Base-by-base conservation (phyloP, 2,329 filamentous ascomycete genomes). In the Colletotrichum sp. region DNA sequence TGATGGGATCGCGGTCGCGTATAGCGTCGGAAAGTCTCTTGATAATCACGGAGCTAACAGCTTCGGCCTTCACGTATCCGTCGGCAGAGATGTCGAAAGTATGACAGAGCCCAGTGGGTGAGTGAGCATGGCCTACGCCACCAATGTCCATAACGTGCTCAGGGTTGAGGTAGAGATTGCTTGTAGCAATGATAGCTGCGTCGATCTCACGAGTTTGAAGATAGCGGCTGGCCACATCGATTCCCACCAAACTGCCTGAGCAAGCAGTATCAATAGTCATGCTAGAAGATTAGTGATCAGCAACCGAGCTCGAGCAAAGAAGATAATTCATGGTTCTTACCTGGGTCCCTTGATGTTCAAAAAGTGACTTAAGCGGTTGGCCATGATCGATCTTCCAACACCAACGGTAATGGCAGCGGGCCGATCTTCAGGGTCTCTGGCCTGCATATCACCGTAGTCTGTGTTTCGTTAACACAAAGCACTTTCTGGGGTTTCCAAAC, bases 191-290 rank as follows among this genome's bases (percentile, higher is more conserved):
- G 16, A 85, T 55, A 2, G 83, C 83, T 5, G 73, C 71, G 12
- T 80, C 69, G 9, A 75, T 55, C 28, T 82, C 79, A 7, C 80
- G 71, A 5, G 73, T 71, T 12, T 78, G 77, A 6, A 86, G 75
- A 10, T 66, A 77, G 24, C 81, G 80, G 10, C 80, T 79, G 4
- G 88, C 90, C 52, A 89, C 16, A 18, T 69, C 52, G 4, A 69
- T 10, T 21, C 52, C 52, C 4, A 21, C 28, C 7, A 69, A 13
- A 2, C 12, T 14, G 7, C 32, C 52, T 24, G 89, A 91, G 80
- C 91, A 92, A 21, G 89, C 90, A 1, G 91, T 92, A 67, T 92
- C 90, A 13, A 92, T 81, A 0, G 89, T 90, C 80, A 91, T 85
- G 78, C 88, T 90, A 1, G 6, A 26, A 0, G 26, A 0, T 59